Conservation (phyloP, 805 yeast species). For the Yarrowia sp. region DNA sequence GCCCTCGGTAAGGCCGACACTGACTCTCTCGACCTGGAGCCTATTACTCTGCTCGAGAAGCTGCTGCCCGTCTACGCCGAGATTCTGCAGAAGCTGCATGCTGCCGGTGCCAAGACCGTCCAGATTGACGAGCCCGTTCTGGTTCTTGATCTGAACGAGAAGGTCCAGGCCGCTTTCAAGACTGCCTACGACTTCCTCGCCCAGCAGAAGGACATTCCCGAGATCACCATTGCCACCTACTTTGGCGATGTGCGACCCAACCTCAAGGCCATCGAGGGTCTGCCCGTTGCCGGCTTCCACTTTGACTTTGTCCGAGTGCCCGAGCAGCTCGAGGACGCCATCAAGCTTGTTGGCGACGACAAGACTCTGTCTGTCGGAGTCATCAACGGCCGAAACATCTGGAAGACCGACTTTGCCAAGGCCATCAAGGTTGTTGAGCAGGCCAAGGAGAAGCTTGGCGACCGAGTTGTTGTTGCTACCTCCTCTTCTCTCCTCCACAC, state of each 20-base stretch:
- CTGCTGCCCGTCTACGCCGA: conserved; percentile 90
- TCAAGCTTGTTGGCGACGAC: conserved; percentile 57
- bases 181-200: conserved; percentile 77
- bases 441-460: conserved; percentile 82
- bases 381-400: conserved; percentile 98
- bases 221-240: conserved; percentile 82
- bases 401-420: conserved; percentile 93
- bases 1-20: conserved; percentile 97
- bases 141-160: conserved; percentile 86
- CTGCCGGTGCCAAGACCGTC: conserved; percentile 91
- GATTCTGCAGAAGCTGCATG: conserved; percentile 79
- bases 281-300: conserved; percentile 95
- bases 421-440: conserved; percentile 77
- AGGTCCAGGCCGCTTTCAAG: conserved; percentile 81
- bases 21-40: conserved; percentile 92
- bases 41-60: conserved; percentile 84
- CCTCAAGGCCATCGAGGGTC: conserved; percentile 78
- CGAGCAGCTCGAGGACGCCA: conserved; percentile 87
- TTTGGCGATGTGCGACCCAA: conserved; percentile 99
- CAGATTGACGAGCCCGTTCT: conserved; percentile 98
- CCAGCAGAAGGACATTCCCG: conserved; percentile 66
- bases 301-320: conserved; percentile 95
- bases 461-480: conserved; percentile 77
- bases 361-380: conserved; percentile 94
- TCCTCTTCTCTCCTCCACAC: conserved; percentile 97